These are phyloP conservation scores for Pyricularia grisea DNA, from an alignment of 2,329 filamentous ascomycete species.

Conservation along the genomic window DNA sequence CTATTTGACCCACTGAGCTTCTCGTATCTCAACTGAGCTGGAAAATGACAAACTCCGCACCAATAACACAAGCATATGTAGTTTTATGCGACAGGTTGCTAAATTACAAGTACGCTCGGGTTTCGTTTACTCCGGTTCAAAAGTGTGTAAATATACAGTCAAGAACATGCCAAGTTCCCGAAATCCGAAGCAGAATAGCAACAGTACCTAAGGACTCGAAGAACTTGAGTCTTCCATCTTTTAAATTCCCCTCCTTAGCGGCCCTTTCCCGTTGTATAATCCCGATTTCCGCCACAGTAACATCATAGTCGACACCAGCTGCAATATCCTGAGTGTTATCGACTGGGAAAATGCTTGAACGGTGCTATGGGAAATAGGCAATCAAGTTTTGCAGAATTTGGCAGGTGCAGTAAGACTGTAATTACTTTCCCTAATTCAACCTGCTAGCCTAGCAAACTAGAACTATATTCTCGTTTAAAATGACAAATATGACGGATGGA, in stretches of 20 bases:
- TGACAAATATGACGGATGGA: no score
- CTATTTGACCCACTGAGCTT: background rate
- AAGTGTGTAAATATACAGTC: background rate
- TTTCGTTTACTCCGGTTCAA: background rate
- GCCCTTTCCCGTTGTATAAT: slow-evolving; percentile 22
- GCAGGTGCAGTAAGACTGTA: background rate
- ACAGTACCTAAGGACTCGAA: slow-evolving; percentile 5
- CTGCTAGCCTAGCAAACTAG: no score
- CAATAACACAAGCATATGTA: no score
- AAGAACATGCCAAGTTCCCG: slow-evolving; percentile 10
- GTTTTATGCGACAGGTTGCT: background rate
- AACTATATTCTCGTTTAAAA: no score
- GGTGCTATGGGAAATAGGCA: slow-evolving; percentile 12
- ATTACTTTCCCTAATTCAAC: no score
- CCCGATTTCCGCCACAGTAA: slow-evolving; percentile 21
- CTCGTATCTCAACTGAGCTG: background rate
- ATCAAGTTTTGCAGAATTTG: background rate
- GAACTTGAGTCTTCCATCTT: slow-evolving; percentile 6
- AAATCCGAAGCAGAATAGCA: slow-evolving; percentile 10
- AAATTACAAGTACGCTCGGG: background rate
- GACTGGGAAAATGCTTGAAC: slow-evolving; percentile 21
- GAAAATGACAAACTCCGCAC: background rate
- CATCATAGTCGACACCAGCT: slow-evolving; percentile 18
- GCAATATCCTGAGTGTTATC: slow-evolving; percentile 17
- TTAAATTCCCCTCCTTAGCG: slow-evolving; percentile 8